Conservation (phyloP, 148 eudicot genomes). For the Camellia lanceoleosa region DNA sequence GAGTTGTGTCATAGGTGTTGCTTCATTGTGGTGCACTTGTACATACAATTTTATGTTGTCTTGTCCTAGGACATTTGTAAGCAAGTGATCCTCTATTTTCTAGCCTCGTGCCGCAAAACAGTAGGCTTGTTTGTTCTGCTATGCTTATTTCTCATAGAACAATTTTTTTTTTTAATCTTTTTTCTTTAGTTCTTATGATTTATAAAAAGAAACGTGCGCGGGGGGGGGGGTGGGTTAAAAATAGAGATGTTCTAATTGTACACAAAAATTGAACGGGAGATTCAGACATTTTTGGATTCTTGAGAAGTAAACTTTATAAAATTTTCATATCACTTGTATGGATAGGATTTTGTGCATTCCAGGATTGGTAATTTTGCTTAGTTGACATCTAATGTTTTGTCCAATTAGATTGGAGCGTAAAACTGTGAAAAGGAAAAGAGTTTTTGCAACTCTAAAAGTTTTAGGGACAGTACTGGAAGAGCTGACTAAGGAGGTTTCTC, state of each 20-base stretch:
- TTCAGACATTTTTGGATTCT: no score
- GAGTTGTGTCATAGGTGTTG: not conserved
- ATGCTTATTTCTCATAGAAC: not conserved
- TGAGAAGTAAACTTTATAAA: not conserved
- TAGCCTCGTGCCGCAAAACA: not conserved
- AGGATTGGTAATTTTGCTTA: not conserved
- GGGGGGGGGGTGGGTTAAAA: not conserved
- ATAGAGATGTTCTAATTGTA: not conserved
- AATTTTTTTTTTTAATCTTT: not conserved
- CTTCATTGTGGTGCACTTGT: not conserved
- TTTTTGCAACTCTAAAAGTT: conserved; percentile 89
- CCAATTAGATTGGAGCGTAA: conserved; percentile 72
- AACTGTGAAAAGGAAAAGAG: conserved; percentile 81
- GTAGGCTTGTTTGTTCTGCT: not conserved
- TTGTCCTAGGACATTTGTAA: not conserved
- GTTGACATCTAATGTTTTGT: not conserved
- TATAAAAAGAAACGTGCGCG: not conserved
- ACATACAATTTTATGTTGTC: not conserved
- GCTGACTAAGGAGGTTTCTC: conserved; percentile 78
- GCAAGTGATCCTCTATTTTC: not conserved
- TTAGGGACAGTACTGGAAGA: conserved; percentile 85
- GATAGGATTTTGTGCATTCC: not conserved
- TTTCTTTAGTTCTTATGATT: not conserved
- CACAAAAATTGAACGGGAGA: no score
- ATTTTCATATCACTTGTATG: not conserved